Evolutionary conservation across 192 early-diverging fungal genomes (phyloP), one percentile per base, ranked within the genome.

Genomic region (Geranomyces variabilis): DNA sequence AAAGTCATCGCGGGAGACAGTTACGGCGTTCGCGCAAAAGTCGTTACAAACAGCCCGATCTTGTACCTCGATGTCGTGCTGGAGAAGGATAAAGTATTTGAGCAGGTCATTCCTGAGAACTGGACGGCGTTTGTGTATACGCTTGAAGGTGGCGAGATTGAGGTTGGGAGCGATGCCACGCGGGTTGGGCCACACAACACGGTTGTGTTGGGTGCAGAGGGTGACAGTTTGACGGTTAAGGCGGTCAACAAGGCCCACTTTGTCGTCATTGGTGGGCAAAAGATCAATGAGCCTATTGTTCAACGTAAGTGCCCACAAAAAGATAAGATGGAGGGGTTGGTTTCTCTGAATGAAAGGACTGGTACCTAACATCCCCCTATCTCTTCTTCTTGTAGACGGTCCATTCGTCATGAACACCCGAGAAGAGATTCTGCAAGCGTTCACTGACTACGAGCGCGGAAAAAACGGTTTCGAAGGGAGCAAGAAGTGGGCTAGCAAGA

Each of bases 1-100:
- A 93, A 92, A 67, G 92, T 97, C 56, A 94, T 95, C 74, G 93
- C 94, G 2, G 95, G 95, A n/a, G 81, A 89, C 60, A 84, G 87
- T 15, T 88, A 88, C 67, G 93, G 86, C 31, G 81, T 88, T 15
- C 78, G 85, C 48, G 90, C 89, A 2, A 80, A 80, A 24, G 90
- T 94, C 19, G 76, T 86, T 48, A 94, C 94, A 1, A 80, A 87
- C 41, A 92, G 89, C 0, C 94, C 93, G 7, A 90, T 93, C 58
- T 88, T 86, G 80, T 92, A 90, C 71, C 79, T 94, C 22, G 91
- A 96, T 68, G 79, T 94, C 34, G 80, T 84, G 55, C 81, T 95
- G 78, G 57, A 83, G 56, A 77, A 80, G 51, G 85, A 84, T 28
- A 82, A 78, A 51, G 69, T 90, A 64, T 76, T 88, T 77, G 72